These are phyloP conservation scores for Taphrina deformans DNA, from an alignment of 1,139 yeast genomes.

Conservation along the genomic window DNA sequence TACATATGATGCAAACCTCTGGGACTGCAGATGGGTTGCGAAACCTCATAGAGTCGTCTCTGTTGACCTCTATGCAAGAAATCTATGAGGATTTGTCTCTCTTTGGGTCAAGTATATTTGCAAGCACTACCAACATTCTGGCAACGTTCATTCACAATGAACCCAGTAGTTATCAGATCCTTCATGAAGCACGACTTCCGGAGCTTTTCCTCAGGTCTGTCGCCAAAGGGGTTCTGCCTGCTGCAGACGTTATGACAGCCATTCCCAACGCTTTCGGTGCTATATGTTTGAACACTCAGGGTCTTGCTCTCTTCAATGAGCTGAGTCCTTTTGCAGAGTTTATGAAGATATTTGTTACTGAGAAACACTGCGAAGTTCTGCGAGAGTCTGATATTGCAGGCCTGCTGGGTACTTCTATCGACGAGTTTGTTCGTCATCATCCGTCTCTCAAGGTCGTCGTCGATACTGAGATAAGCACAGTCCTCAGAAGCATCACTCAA, in stretches of 20 bases:
- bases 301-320: slow-evolving; percentile 59
- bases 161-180: slow-evolving; percentile 81
- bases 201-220: slow-evolving; percentile 59
- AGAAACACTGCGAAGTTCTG: slow-evolving; percentile 54
- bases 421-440: slow-evolving; percentile 81
- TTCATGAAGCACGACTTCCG: slow-evolving; percentile 75
- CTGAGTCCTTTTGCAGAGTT: slow-evolving; percentile 53
- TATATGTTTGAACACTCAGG: slow-evolving; percentile 72
- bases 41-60: slow-evolving; percentile 79
- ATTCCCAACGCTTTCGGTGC: slow-evolving; percentile 83
- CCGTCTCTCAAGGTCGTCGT: slow-evolving; percentile 67
- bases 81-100: slow-evolving; percentile 59
- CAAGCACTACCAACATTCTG: slow-evolving; percentile 65
- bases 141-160: slow-evolving; percentile 81
- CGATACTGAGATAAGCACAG: slow-evolving; percentile 52
- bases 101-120: slow-evolving; percentile 71
- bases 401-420: slow-evolving; percentile 67
- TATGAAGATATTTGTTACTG: slow-evolving; percentile 55
- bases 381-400: slow-evolving; percentile 55
- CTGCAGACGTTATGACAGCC: slow-evolving; percentile 59
- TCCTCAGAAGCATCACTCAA: slow-evolving; percentile 54
- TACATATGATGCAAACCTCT: slow-evolving; percentile 66
- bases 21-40: slow-evolving; percentile 77
- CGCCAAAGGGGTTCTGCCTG: slow-evolving; percentile 53
- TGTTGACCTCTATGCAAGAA: slow-evolving; percentile 61